Conservation (phyloP, 73 alveolate species). For the Paramecium sonneborni region DNA sequence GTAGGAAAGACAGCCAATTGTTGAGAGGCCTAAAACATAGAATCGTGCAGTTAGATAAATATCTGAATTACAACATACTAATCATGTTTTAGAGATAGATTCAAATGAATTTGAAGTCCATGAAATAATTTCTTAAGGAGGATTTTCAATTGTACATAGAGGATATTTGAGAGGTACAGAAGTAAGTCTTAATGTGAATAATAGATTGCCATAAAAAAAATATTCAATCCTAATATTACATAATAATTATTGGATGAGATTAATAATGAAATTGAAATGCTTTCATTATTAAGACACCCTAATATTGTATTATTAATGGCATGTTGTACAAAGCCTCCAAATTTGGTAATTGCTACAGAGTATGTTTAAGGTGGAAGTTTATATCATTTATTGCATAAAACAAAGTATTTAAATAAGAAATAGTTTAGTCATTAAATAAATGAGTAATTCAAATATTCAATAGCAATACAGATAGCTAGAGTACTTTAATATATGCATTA, state of each 20-base stretch:
- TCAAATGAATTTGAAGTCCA: constrained; percentile 82
- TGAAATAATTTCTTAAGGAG: constrained; percentile 95
- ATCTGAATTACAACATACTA: constrained; percentile 65
- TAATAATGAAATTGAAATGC: constrained; percentile 94
- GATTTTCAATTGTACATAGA: constrained; percentile 94
- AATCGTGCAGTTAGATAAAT: constrained; percentile 15
- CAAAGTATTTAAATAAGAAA: constrained; percentile 63
- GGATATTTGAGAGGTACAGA: constrained; percentile 88
- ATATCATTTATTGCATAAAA: constrained; percentile 87
- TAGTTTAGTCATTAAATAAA: constrained; percentile 72
- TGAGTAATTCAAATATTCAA: constrained; percentile 75
- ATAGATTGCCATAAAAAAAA: constrained; percentile 88
- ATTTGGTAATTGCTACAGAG: constrained; percentile 93
- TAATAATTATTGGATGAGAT: constrained; percentile 91
- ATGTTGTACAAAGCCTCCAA: constrained; percentile 88
- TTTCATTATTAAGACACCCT: constrained; percentile 96
- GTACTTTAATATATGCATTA: constrained; percentile 88
- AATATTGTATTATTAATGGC: constrained; percentile 94
- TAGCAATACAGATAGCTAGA: constrained; percentile 82
- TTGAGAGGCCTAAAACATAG: constrained; percentile 39
- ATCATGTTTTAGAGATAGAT: constrained; percentile 75
- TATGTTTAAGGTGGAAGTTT: constrained; percentile 85
- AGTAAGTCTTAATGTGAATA: constrained; percentile 56
- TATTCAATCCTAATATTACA: constrained; percentile 96
- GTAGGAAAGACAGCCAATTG: not conserved